Evolutionary conservation across 306 rosid genomes (phyloP).

Genomic region (Rosa multiflora): DNA sequence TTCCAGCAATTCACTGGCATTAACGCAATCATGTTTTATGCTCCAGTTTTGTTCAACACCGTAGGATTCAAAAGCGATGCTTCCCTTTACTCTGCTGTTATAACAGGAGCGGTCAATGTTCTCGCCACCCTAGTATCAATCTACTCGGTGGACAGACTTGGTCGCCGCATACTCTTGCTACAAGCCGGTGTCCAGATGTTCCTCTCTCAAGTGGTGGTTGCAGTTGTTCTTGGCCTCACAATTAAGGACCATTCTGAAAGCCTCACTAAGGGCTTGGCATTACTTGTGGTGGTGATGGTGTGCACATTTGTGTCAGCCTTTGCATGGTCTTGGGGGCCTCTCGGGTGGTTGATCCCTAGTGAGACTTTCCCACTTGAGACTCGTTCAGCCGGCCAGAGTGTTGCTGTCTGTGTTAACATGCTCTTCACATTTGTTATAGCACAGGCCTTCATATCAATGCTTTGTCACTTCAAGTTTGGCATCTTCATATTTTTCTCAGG

Average conservation of each 20-base stretch:
- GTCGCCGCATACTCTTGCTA: constrained; percentile 51
- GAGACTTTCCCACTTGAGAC: constrained; percentile 77
- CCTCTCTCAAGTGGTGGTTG: constrained; percentile 60
- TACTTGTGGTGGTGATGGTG: constrained; percentile 59
- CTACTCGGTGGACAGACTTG: constrained; percentile 58
- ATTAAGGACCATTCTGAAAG: constrained; percentile 37
- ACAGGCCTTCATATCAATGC: constrained; percentile 73
- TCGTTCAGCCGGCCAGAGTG: constrained; percentile 72
- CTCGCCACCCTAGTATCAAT: constrained; percentile 63
- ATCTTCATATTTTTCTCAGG: constrained; percentile 78
- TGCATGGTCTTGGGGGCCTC: constrained; percentile 94
- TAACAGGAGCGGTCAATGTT: constrained; percentile 68
- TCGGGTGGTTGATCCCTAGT: constrained; percentile 77
- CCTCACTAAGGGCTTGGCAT: constrained; percentile 35
- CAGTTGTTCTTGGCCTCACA: constrained; percentile 47
- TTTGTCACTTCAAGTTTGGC: constrained; percentile 66
- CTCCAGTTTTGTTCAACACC: constrained; percentile 69
- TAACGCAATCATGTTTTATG: constrained; percentile 87
- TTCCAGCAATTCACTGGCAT: constrained; percentile 88
- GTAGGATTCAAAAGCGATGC: constrained; percentile 64
- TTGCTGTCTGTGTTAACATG: constrained; percentile 58
- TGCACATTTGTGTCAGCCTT: constrained; percentile 61
- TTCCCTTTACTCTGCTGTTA: constrained; percentile 66
- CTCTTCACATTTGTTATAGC: constrained; percentile 74
- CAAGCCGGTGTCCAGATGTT: constrained; percentile 82